Base-by-base conservation (phyloP, 345 rosid species). In the Salix arbutifolia region DNA sequence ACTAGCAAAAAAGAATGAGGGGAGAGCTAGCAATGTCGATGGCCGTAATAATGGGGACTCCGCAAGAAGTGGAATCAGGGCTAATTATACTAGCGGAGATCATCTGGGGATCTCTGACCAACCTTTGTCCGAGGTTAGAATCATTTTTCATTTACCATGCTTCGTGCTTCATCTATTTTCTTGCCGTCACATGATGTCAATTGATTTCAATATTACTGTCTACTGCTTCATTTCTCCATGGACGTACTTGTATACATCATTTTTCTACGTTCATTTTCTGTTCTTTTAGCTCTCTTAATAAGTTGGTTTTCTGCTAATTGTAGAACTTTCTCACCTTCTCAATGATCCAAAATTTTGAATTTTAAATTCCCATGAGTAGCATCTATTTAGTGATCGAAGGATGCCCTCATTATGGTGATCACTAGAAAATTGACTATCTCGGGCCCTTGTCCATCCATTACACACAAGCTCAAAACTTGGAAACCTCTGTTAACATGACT, bases 121-220 rank as follows among this genome's bases (percentile, higher is more conserved):
- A 42, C 75, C n/a, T 70, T 78, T 76, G 72, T 84, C 84, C 0
- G 85, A 84, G 87, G 89, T 86, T 64, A 50, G 82, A 70, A 64
- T 72, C 56, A 11, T 72, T 65, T 71, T 76, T 38, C 17, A 44
- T 33, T 66, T 33, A 6, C 38, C 28, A 33, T 33, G 14, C 3
- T 52, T 52, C 58, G 8, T 52, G 58, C n/a, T 52, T 19, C 58
- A 52, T 52, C 58, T 21, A 52, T 17, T 33, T 71, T 48, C 31
- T 58, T 67, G 46, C 46, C 19, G 17, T 33, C 18, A 52, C 68
- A 38, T 67, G 23, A 9, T 19, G 18, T 33, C 44, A 33, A 18
- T 35, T 67, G 5, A 12, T 37, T 18, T 37, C 23, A 33, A 19
- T 35, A 35, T 37, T 18, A 38, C 70, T 21, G 33, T 10, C 18